Conservation (phyloP, 352 stramenopile genomes). For the Phytophthora quininea region DNA sequence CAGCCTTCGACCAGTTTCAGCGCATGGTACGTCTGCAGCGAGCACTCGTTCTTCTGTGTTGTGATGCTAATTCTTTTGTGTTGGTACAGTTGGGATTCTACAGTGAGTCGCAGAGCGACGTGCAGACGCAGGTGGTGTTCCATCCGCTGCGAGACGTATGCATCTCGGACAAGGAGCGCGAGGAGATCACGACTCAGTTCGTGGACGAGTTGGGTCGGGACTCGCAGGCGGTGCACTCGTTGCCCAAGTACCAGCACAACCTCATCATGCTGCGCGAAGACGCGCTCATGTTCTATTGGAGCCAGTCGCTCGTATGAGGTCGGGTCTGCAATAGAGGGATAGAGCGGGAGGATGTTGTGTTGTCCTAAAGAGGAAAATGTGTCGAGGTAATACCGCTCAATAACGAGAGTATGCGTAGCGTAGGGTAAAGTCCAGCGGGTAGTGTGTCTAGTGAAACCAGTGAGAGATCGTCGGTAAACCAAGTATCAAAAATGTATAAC, state of each 20-base stretch:
- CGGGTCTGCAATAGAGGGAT: slow-evolving; percentile 1
- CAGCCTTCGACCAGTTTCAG: slow-evolving; percentile 85
- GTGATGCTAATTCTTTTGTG: slow-evolving; percentile 11
- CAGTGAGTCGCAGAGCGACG: slow-evolving; percentile 70
- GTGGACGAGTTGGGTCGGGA: slow-evolving; percentile 58
- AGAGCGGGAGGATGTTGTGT: slow-evolving; percentile 28
- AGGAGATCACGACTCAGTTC: slow-evolving; percentile 74
- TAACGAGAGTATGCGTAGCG: slow-evolving; percentile 15
- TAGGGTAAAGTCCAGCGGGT: slow-evolving; percentile 23
- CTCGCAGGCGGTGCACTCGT: slow-evolving; percentile 75
- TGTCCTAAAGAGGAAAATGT: slow-evolving; percentile 20
- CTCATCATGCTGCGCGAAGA: slow-evolving; percentile 84
- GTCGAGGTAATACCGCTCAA: slow-evolving; percentile 11
- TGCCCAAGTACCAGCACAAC: slow-evolving; percentile 87
- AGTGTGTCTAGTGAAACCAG: too few relatives aligned
- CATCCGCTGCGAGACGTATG: slow-evolving; percentile 63
- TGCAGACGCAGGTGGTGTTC: slow-evolving; percentile 82
- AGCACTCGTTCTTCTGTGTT: neutral
- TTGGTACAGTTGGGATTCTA: slow-evolving; percentile 76
- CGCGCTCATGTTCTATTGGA: slow-evolving; percentile 89
- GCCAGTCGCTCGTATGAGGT: slow-evolving; percentile 68
- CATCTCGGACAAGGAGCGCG: slow-evolving; percentile 64
- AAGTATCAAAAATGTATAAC: too few relatives aligned
- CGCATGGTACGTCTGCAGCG: slow-evolving; percentile 61
- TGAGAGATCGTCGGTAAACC: too few relatives aligned